Conservation (phyloP, 805 yeast genomes). For the Lachancea fermentati region DNA sequence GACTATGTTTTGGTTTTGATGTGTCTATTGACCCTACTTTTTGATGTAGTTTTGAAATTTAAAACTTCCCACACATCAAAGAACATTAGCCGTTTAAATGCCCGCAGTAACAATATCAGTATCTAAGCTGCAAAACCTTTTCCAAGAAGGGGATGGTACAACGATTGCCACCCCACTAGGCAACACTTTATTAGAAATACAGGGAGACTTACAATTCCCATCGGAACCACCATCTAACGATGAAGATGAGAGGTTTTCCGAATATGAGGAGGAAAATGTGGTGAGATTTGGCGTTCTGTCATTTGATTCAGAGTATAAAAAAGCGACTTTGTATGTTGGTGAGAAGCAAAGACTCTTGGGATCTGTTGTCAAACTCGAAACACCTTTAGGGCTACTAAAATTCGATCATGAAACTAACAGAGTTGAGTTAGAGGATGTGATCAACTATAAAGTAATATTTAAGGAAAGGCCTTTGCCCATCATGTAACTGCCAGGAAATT, state of each 20-base stretch:
- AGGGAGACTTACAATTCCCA: slow-evolving; percentile 57
- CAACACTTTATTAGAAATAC: slow-evolving; percentile 59
- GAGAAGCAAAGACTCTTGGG: slow-evolving; percentile 69
- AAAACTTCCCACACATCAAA: not conserved
- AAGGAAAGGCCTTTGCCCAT: slow-evolving; percentile 70
- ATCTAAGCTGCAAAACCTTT: slow-evolving; percentile 18
- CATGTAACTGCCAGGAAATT: slow-evolving; percentile 41
- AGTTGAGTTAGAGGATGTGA: slow-evolving; percentile 53
- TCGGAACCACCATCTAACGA: slow-evolving; percentile 38
- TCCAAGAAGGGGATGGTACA: slow-evolving; percentile 13
- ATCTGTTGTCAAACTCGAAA: slow-evolving; percentile 47
- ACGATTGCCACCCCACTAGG: slow-evolving; percentile 45
- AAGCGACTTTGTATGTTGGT: slow-evolving; percentile 58
- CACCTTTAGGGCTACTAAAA: slow-evolving; percentile 60
- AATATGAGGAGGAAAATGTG: slow-evolving; percentile 14
- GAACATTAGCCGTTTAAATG: slow-evolving; percentile 13
- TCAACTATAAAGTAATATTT: slow-evolving; percentile 55
- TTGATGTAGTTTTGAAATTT: not conserved
- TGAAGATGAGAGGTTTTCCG: slow-evolving; percentile 14
- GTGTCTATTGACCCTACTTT: not conserved
- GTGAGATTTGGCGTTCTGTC: slow-evolving; percentile 25
- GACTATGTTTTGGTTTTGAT: not conserved
- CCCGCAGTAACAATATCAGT: slow-evolving; percentile 25
- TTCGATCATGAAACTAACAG: slow-evolving; percentile 31
- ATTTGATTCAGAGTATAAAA: slow-evolving; percentile 22